Evolutionary conservation across 2,329 filamentous ascomycete genomes (phyloP).

Genomic region (Fusarium pininemorale): DNA sequence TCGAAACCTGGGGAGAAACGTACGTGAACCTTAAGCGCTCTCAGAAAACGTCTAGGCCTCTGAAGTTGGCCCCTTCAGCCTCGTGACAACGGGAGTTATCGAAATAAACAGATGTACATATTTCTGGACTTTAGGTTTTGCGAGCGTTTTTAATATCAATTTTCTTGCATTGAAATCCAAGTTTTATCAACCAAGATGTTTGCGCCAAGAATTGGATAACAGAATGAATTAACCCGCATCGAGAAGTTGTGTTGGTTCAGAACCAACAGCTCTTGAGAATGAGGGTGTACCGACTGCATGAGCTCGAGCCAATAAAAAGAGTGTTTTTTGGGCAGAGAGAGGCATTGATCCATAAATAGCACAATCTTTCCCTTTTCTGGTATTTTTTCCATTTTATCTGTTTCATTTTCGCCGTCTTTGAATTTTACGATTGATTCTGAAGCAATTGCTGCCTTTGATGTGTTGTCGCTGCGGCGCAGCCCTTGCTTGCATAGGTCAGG

Average conservation of each 20-base stretch:
- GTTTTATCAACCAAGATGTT: not conserved
- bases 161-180: not conserved
- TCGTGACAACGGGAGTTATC: not conserved
- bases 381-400: not conserved
- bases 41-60: not conserved
- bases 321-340: not conserved
- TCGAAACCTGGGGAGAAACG: not conserved
- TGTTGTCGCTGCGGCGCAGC: not conserved
- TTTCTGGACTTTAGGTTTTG: fast-evolving
- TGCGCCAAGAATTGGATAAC: no score
- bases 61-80: not conserved
- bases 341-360: not conserved
- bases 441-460: not conserved
- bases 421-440: not conserved
- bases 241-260: not conserved
- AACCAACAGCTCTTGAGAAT: not conserved
- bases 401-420: not conserved
- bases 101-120: not conserved
- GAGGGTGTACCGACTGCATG: not conserved
- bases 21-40: not conserved
- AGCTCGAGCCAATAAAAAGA: not conserved
- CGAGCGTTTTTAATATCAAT: fast-evolving
- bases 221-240: not conserved
- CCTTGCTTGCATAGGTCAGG: fast-evolving
- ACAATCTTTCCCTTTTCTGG: not conserved